Conservation (phyloP, 805 yeast genomes). For the Lipomyces kockii region DNA sequence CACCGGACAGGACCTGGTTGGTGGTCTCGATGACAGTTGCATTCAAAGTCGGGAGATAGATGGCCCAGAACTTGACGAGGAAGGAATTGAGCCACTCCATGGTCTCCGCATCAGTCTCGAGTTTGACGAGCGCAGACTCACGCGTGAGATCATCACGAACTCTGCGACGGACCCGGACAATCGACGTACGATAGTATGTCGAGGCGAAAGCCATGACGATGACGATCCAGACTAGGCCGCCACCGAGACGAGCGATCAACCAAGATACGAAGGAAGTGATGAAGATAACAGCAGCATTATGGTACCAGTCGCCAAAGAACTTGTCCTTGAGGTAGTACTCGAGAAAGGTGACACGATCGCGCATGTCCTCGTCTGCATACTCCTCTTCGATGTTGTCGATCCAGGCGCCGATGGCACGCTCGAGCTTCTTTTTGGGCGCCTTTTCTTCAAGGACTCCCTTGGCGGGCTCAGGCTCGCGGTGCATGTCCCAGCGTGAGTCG, state of each 20-base stretch:
- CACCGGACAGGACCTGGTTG: slow-evolving; percentile 78
- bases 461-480: slow-evolving; percentile 23
- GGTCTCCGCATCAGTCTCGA: slow-evolving; percentile 88
- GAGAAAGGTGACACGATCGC: slow-evolving; percentile 64
- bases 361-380: slow-evolving; percentile 29
- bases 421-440: slow-evolving; percentile 5
- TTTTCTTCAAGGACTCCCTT: not conserved
- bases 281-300: slow-evolving; percentile 73
- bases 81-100: slow-evolving; percentile 95
- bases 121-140: slow-evolving; percentile 76
- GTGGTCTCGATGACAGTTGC: slow-evolving; percentile 84
- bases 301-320: slow-evolving; percentile 95
- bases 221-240: slow-evolving; percentile 81
- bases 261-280: slow-evolving; percentile 75
- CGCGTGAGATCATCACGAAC: slow-evolving; percentile 83
- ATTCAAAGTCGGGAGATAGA: slow-evolving; percentile 84
- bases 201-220: slow-evolving; percentile 66
- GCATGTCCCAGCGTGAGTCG: slow-evolving; percentile 31
- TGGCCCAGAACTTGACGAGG: slow-evolving; percentile 89
- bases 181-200: slow-evolving; percentile 78
- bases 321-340: slow-evolving; percentile 76
- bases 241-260: slow-evolving; percentile 74
- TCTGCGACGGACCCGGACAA: slow-evolving; percentile 73
- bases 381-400: slow-evolving; percentile 22
- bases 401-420: slow-evolving; percentile 20